A percentile compares a stretch with the other conserved stretches of the same genome.
Evolutionary conservation across 169 alveolate genomes (phyloP).

Genomic region (Amoebophrya sp.): DNA sequence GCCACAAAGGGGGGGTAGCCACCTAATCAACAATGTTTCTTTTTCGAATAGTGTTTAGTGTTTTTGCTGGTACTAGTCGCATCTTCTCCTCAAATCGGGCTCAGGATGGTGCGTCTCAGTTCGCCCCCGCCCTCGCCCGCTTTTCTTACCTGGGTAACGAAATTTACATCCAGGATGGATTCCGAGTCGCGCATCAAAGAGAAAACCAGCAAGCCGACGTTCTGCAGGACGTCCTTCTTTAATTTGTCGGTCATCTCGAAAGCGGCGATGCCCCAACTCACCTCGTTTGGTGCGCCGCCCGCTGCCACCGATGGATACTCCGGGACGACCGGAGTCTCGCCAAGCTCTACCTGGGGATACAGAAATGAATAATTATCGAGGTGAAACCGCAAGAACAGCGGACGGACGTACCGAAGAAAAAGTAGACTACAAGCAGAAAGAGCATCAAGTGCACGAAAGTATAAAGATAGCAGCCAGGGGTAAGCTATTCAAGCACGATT

Average conservation of each 20-base stretch:
- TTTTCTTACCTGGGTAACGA: not conserved
- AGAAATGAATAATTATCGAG: no score
- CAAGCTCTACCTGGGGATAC: not conserved
- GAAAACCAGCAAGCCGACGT: not conserved
- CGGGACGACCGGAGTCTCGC: not conserved
- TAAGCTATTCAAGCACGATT: no score
- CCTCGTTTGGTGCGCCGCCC: not conserved
- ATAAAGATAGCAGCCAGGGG: no score
- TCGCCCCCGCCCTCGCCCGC: not conserved
- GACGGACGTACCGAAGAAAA: no score
- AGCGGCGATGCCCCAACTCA: not conserved
- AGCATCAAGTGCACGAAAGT: no score
- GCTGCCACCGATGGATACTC: not conserved
- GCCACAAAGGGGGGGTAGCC: no score
- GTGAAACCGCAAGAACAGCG: no score
- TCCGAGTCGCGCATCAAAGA: not conserved
- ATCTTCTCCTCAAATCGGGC: not conserved
- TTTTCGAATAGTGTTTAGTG: no score
- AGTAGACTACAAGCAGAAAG: no score
- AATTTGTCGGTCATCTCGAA: not conserved
- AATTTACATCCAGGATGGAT: not conserved
- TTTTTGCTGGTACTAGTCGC: no score
- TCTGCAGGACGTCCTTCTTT: not conserved
- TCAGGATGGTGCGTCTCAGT: not conserved
- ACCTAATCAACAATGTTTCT: no score